These are phyloP conservation scores for Scleroderma citrinum DNA, from an alignment of 768 basidiomycete genomes.

Conservation along the genomic window DNA sequence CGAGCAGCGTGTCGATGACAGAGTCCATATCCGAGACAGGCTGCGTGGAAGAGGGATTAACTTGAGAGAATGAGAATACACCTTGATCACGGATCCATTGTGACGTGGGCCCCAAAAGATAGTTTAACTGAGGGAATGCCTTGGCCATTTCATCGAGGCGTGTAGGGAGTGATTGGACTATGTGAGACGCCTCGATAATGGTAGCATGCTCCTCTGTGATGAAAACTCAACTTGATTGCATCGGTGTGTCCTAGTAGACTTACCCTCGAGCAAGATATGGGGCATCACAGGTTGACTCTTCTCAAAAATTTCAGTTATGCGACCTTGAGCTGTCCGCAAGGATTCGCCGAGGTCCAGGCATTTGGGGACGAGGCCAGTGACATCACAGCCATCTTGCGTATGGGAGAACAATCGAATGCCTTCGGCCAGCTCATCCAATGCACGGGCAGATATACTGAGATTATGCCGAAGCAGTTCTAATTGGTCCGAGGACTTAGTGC, in stretches of 20 bases:
- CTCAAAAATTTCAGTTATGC: conserved; percentile 17
- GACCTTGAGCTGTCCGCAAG: conserved; percentile 24
- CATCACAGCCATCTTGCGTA: conserved; percentile 18
- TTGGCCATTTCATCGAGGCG: conserved; percentile 22
- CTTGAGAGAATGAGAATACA: conserved; percentile 11
- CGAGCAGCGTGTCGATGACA: conserved; percentile 58
- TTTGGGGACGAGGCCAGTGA: conserved; percentile 23
- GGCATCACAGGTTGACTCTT: conserved; percentile 17
- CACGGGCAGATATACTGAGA: conserved; percentile 15
- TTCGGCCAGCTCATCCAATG: conserved; percentile 34
- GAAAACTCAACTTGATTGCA: no score
- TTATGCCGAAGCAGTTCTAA: conserved; percentile 17
- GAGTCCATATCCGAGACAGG: conserved; percentile 23
- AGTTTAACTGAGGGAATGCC: conserved; percentile 24
- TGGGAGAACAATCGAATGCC: conserved; percentile 30
- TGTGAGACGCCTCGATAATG: conserved; percentile 23
- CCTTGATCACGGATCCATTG: conserved; percentile 29
- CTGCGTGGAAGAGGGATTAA: background rate
- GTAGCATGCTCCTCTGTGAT: conserved; percentile 32
- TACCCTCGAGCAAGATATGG: conserved; percentile 35
- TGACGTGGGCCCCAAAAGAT: conserved; percentile 21
- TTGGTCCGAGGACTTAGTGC: conserved; percentile 8
- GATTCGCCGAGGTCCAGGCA: conserved; percentile 19
- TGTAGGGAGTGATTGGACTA: conserved; percentile 17
- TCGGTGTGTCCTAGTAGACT: background rate